Conservation (phyloP, 441 rosid species). For the Euphorbia neoarborescens region DNA sequence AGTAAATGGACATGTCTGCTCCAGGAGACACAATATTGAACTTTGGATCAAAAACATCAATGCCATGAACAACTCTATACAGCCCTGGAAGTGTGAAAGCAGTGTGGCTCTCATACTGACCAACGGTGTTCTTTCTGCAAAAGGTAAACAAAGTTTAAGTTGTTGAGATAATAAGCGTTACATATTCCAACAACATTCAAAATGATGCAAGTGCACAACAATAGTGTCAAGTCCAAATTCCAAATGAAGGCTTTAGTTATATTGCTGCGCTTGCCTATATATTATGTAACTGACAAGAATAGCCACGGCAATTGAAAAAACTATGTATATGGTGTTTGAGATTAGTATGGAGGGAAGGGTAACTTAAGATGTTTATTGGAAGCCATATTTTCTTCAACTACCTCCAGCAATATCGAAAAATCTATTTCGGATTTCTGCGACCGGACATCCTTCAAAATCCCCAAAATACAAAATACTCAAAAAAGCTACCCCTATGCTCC, state of each 20-base stretch:
- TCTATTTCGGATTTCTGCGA: too few species aligned
- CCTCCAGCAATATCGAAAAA: too few species aligned
- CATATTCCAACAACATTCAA: neutral
- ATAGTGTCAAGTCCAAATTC: constrained; percentile 12
- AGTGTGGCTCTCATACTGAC: constrained; percentile 87
- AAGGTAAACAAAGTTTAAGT: constrained; percentile 10
- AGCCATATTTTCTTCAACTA: too few species aligned
- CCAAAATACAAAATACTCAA: too few species aligned
- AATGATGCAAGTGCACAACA: neutral
- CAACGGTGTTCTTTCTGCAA: constrained; percentile 81
- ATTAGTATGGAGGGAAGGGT: too few species aligned
- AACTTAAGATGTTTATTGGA: too few species aligned
- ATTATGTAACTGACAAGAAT: neutral
- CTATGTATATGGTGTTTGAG: too few species aligned
- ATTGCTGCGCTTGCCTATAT: neutral
- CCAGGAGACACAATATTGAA: constrained; percentile 95
- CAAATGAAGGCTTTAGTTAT: neutral
- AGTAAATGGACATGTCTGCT: constrained; percentile 82
- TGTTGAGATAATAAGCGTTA: constrained; percentile 6
- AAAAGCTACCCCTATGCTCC: too few species aligned
- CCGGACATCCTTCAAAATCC: too few species aligned
- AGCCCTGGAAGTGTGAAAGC: constrained; percentile 92
- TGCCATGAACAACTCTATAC: constrained; percentile 80
- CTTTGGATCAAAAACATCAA: constrained; percentile 90
- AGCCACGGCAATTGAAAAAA: neutral